Conservation (phyloP, 2,329 filamentous ascomycete genomes). For the Sordariomycetes sp. region DNA sequence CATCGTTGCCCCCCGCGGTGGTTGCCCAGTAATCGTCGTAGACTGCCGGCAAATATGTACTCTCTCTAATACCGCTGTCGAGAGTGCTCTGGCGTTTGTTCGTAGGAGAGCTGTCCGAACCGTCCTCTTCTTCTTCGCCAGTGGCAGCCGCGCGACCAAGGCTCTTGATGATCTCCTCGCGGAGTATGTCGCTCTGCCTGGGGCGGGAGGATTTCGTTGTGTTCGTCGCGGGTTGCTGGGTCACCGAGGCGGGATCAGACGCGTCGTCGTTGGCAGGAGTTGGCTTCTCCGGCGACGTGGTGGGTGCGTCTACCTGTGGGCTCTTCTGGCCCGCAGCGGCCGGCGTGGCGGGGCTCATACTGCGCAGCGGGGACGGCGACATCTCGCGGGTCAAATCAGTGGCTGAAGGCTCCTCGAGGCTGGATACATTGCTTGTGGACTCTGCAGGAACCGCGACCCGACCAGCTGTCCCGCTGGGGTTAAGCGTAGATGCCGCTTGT, state of each 20-base stretch:
- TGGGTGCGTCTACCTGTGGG: background rate
- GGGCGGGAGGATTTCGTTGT: conserved; percentile 41
- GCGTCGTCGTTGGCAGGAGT: conserved; percentile 9
- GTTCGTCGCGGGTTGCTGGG: conserved; percentile 33
- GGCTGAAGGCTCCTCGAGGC: background rate
- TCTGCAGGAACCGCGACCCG: background rate
- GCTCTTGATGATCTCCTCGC: conserved; percentile 65
- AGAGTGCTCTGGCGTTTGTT: conserved; percentile 3
- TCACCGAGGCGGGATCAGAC: conserved; percentile 21
- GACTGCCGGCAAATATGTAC: conserved; percentile 52
- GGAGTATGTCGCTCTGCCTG: conserved; percentile 60
- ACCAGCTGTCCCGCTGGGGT: background rate
- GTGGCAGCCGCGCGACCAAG: conserved; percentile 35
- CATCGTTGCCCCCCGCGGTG: conserved; percentile 6
- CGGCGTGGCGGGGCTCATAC: conserved; percentile 3
- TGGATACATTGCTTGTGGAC: background rate
- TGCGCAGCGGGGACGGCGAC: background rate
- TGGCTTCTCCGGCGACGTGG: conserved; percentile 3
- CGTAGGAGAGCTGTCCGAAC: background rate
- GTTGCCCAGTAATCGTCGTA: conserved; percentile 59
- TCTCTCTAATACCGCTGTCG: conserved; percentile 30
- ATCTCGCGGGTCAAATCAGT: background rate
- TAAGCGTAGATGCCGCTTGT: background rate
- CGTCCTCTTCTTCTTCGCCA: background rate
- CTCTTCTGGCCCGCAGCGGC: background rate